Percentiles rank a stretch among this genome's conserved stretches.
phyloP scores from a whole-genome alignment of 345 rosid species.

The Arabis hirsuta region DNA sequence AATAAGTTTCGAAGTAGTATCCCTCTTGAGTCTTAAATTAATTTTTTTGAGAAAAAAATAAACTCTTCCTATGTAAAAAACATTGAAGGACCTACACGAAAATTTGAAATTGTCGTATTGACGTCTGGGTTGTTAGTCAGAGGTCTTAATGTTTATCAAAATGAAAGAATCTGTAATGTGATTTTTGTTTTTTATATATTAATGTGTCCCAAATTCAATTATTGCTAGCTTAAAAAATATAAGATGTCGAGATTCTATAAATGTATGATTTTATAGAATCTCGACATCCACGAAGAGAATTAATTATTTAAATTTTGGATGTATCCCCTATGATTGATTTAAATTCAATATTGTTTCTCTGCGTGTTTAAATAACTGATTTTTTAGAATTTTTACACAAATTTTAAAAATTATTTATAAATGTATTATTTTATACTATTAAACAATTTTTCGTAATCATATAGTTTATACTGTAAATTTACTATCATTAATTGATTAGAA shows the following conservation, averaged over 20 bases:
- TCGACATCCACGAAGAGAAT: background rate
- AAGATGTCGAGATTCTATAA: too few relatives aligned
- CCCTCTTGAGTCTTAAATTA: background rate
- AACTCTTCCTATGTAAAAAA: background rate
- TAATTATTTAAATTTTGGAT: background rate
- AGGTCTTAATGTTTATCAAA: constrained; percentile 3
- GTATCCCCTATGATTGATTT: background rate
- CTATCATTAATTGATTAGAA: too few relatives aligned
- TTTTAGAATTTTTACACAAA: too few relatives aligned
- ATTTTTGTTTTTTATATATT: background rate
- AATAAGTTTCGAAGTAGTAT: background rate
- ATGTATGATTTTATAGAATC: too few relatives aligned
- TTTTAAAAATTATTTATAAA: too few relatives aligned
- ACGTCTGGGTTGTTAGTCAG: background rate
- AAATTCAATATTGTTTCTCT: background rate
- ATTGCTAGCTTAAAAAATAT: background rate
- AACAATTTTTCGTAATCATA: too few relatives aligned
- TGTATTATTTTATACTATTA: too few relatives aligned
- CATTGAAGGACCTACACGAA: constrained; percentile 10
- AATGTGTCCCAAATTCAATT: background rate
- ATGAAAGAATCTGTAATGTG: background rate
- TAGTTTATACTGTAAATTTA: too few relatives aligned
- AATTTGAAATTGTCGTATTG: background rate
- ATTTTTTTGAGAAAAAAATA: too few relatives aligned
- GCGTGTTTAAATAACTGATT: too few relatives aligned